Percentiles rank a stretch among this genome's conserved stretches.
phyloP scores from a whole-genome alignment of 1,139 yeast species.

The Geotrichum aggregatum region DNA sequence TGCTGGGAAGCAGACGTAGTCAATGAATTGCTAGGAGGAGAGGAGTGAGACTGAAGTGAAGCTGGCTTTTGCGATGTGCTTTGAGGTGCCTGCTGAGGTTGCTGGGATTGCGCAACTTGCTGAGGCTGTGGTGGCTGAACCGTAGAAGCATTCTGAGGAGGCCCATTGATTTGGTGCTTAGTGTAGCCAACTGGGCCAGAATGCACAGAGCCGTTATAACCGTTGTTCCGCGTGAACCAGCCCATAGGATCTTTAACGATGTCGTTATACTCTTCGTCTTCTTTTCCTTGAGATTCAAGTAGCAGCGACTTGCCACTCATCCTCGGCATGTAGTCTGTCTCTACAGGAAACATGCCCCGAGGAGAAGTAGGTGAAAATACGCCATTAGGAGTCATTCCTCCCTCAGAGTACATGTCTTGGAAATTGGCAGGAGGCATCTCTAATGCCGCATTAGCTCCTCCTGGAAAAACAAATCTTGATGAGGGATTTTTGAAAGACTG shows the following conservation, averaged over 20 bases:
- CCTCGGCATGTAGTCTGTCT: constrained; percentile 18
- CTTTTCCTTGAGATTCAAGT: constrained; percentile 35
- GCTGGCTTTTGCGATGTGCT: neutral
- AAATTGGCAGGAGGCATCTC: constrained; percentile 12
- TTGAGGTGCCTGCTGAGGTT: neutral
- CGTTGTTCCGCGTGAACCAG: constrained; percentile 24
- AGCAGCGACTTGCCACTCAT: constrained; percentile 34
- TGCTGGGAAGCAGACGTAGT: constrained; percentile 1
- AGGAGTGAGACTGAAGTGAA: neutral
- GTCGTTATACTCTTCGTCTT: constrained; percentile 33
- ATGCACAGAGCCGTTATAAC: neutral
- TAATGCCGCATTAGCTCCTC: neutral
- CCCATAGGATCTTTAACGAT: constrained; percentile 34
- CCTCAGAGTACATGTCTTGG: constrained; percentile 10
- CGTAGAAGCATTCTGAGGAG: constrained; percentile 1
- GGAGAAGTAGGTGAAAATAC: constrained; percentile 28
- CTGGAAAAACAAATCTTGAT: constrained; percentile 19
- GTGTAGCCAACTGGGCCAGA: constrained; percentile 35
- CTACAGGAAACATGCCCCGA: constrained; percentile 29
- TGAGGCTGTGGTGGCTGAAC: constrained; percentile 4
- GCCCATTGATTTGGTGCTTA: neutral
- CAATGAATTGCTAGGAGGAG: constrained; percentile 2
- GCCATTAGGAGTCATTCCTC: constrained; percentile 4
- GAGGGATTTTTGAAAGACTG: constrained; percentile 6
- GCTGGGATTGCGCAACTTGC: neutral